Evolutionary conservation across 2,329 filamentous ascomycete species (phyloP).

Genomic region (Trichoderma semiorbis): DNA sequence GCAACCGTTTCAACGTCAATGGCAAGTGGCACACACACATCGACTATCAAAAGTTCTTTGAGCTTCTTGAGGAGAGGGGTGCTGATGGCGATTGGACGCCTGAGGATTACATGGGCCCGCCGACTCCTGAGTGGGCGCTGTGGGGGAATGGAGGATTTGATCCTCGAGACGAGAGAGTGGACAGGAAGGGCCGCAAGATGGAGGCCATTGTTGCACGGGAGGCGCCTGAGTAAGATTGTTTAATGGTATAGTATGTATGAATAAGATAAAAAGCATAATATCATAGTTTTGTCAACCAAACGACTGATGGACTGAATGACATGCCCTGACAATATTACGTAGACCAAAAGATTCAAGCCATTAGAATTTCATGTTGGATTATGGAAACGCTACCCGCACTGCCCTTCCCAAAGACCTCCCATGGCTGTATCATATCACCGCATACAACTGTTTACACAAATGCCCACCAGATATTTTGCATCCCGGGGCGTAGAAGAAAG

Average conservation of each 20-base stretch:
- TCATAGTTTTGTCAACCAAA: neutral
- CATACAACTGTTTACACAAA: conserved; percentile 41
- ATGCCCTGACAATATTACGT: neutral
- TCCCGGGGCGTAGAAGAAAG: conserved; percentile 30
- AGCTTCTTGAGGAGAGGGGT: conserved; percentile 68
- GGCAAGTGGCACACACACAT: conserved; percentile 90
- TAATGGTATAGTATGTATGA: neutral
- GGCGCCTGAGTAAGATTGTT: conserved; percentile 24
- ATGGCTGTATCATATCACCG: conserved; percentile 31
- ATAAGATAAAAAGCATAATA: neutral
- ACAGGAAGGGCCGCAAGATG: conserved; percentile 74
- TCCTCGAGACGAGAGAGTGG: conserved; percentile 81
- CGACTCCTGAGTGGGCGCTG: conserved; percentile 88
- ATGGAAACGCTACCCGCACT: conserved; percentile 31
- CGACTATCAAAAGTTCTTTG: conserved; percentile 85
- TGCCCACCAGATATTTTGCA: conserved; percentile 30
- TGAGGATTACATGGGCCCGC: conserved; percentile 82
- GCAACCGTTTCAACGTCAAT: conserved; percentile 70
- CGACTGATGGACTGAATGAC: neutral
- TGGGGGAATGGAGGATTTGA: conserved; percentile 96
- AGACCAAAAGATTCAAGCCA: neutral
- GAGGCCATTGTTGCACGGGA: conserved; percentile 38
- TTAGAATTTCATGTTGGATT: conserved; percentile 28
- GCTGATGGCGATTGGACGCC: conserved; percentile 70
- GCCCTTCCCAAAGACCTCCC: conserved; percentile 31